phyloP scores from a whole-genome alignment of 495 filamentous ascomycete species.

The Trichoderma orchidacearum region DNA sequence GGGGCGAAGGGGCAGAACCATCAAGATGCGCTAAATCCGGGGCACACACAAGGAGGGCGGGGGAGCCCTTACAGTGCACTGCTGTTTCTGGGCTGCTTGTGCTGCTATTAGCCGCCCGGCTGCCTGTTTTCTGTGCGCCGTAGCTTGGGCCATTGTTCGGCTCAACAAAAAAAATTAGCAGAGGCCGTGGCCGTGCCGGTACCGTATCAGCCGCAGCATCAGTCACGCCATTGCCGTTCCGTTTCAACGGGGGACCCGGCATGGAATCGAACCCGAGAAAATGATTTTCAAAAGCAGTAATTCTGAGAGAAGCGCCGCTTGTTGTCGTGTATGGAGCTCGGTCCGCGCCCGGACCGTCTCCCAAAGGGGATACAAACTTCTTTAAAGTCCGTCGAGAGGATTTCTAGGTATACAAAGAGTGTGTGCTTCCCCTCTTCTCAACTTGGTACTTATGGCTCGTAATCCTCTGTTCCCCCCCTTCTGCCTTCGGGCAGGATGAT shows the following conservation, averaged over 20 bases:
- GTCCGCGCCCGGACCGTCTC: background rate
- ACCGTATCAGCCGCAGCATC: background rate
- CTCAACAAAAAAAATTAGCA: background rate
- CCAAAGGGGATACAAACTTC: background rate
- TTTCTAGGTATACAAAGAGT: no score
- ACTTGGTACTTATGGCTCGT: no score
- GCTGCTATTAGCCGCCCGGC: background rate
- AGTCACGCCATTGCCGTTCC: background rate
- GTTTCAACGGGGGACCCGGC: no score
- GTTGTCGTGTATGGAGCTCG: background rate
- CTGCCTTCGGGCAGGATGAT: no score
- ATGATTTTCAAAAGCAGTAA: background rate
- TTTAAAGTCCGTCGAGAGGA: background rate
- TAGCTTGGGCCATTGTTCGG: background rate
- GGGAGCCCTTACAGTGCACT: no score
- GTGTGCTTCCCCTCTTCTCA: no score
- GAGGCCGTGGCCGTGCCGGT: background rate
- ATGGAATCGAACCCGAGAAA: no score
- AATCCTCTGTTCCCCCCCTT: no score
- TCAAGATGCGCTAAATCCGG: no score
- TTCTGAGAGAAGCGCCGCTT: background rate
- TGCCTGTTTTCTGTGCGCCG: background rate
- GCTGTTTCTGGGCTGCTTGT: no score
- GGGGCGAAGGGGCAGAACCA: no score
- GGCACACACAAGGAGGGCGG: no score